Evolutionary conservation across 1,284 basidiomycete genomes (phyloP).

Genomic region (Coniferiporia sulphurascens): DNA sequence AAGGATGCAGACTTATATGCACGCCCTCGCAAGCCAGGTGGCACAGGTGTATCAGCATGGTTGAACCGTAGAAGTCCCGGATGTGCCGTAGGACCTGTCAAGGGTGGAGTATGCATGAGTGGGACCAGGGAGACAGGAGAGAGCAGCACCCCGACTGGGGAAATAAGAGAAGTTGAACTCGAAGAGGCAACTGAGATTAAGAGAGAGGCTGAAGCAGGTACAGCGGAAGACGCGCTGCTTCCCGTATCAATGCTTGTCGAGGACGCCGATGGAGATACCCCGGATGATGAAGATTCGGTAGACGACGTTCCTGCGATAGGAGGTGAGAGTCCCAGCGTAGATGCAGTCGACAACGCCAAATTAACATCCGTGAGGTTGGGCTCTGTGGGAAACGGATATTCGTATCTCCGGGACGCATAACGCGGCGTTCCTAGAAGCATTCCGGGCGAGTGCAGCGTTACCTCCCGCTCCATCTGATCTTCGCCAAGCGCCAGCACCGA

Average conservation of each 20-base stretch:
- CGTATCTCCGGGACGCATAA: conserved; percentile 13
- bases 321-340: background rate
- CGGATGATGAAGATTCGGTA: background rate
- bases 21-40: conserved; percentile 12
- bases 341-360: background rate
- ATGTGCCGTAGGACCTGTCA: conserved; percentile 2
- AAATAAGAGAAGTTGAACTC: background rate
- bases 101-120: background rate
- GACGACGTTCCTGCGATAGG: background rate
- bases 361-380: background rate
- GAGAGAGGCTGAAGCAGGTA: background rate
- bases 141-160: too few relatives aligned
- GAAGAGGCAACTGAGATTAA: background rate
- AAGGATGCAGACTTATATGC: background rate
- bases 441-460: conserved; percentile 15
- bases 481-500: background rate
- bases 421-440: conserved; percentile 17
- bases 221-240: background rate
- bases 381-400: conserved; percentile 14
- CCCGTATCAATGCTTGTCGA: background rate
- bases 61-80: conserved; percentile 14
- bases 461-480: conserved; percentile 3
- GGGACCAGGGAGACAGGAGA: background rate
- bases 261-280: background rate
- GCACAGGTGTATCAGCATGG: conserved; percentile 10